phyloP scores from a whole-genome alignment of 805 yeast genomes.

The Wickerhamomyces bisporus region DNA sequence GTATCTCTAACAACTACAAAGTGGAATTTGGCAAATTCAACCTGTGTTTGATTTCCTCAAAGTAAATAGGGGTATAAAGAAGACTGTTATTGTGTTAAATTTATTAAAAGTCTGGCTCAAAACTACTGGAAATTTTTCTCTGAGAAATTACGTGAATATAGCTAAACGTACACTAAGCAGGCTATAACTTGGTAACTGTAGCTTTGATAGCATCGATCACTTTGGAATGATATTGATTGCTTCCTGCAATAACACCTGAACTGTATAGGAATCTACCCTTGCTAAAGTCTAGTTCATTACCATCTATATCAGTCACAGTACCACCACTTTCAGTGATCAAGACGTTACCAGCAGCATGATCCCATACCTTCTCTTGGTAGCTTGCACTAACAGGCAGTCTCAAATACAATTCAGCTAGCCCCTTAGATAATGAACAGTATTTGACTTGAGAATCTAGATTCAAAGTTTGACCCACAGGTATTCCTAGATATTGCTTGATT shows the following conservation, averaged over 20 bases:
- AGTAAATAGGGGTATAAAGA: too few relatives aligned
- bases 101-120: too few relatives aligned
- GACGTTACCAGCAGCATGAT: constrained; percentile 94
- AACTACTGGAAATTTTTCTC: too few relatives aligned
- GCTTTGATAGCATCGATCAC: constrained; percentile 26
- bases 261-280: constrained; percentile 74
- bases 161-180: neutral
- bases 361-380: constrained; percentile 96
- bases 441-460: constrained; percentile 95
- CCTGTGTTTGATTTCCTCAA: too few relatives aligned
- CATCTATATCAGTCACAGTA: constrained; percentile 76
- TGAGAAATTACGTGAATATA: too few relatives aligned
- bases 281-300: constrained; percentile 73
- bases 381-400: constrained; percentile 74
- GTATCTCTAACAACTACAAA: too few relatives aligned
- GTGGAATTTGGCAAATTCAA: too few relatives aligned
- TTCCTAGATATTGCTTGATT: constrained; percentile 61
- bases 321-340: constrained; percentile 91
- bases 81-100: too few relatives aligned
- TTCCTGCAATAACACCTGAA: constrained; percentile 91
- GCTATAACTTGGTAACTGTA: constrained; percentile 5
- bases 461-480: constrained; percentile 54
- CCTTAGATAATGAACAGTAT: constrained; percentile 85
- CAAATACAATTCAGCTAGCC: constrained; percentile 88
- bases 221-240: constrained; percentile 25